Evolutionary conservation across 2,329 filamentous ascomycete genomes (phyloP).

Genomic region (Emmonsia crescens): DNA sequence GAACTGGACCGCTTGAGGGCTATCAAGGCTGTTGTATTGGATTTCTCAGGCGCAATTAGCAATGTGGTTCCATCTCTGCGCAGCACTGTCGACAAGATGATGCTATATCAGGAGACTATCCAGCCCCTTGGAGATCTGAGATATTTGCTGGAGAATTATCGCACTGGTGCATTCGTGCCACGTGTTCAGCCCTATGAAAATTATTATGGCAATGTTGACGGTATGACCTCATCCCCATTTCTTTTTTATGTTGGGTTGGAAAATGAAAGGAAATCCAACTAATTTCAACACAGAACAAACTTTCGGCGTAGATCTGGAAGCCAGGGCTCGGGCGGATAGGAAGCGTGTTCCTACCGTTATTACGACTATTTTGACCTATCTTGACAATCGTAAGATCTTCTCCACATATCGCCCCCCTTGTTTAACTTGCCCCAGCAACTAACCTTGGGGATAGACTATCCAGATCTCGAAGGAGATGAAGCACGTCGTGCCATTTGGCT

Average conservation of each 20-base stretch:
- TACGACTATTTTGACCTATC: conserved; percentile 84
- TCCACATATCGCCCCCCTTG: neutral
- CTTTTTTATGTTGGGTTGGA: neutral
- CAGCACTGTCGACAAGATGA: conserved; percentile 95
- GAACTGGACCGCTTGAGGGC: conserved; percentile 93
- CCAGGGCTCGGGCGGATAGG: conserved; percentile 80
- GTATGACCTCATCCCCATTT: conserved; percentile 25
- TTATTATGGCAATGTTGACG: conserved; percentile 94
- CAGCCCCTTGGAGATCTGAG: conserved; percentile 81
- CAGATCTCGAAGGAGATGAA: conserved; percentile 93
- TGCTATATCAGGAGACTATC: conserved; percentile 98
- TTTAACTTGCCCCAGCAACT: conserved; percentile 1
- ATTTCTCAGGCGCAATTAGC: conserved; percentile 94
- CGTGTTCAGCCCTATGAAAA: conserved; percentile 93
- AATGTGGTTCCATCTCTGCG: conserved; percentile 96
- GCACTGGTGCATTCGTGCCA: conserved; percentile 84
- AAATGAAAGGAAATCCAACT: neutral
- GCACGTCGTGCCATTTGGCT: conserved; percentile 88
- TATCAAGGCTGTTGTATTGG: conserved; percentile 93
- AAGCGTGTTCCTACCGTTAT: conserved; percentile 90
- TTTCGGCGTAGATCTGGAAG: conserved; percentile 96
- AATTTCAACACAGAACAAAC: conserved; percentile 58
- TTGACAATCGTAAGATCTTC: conserved; percentile 59
- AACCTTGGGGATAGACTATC: conserved; percentile 51
- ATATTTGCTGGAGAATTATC: conserved; percentile 93